These are phyloP conservation scores for Globisporangium acanthophoron DNA, from an alignment of 352 stramenopile genomes.

Conservation along the genomic window DNA sequence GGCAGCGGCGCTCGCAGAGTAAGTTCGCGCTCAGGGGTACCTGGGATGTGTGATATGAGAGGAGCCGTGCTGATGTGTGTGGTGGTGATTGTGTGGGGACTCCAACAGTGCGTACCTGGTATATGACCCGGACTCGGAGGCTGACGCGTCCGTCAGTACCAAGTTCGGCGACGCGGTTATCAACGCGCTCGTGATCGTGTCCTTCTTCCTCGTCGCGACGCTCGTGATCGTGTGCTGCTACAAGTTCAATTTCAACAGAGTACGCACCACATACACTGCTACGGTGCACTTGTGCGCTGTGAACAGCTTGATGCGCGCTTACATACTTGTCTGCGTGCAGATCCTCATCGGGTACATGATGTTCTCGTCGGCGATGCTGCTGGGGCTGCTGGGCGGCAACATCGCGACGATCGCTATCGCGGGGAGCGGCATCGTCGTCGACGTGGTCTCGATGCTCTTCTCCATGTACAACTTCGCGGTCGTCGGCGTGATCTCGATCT, in stretches of 20 bases:
- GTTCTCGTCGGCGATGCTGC: slow-evolving; percentile 82
- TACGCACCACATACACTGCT: slow-evolving; percentile 14
- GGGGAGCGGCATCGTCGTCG: slow-evolving; percentile 53
- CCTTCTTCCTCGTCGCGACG: slow-evolving; percentile 85
- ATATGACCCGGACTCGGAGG: slow-evolving; percentile 57
- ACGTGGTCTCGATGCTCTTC: slow-evolving; percentile 63
- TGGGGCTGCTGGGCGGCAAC: slow-evolving; percentile 83
- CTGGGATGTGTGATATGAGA: background rate
- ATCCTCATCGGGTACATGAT: slow-evolving; percentile 88
- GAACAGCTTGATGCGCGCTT: background rate
- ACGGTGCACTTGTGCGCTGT: background rate
- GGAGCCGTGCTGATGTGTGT: background rate
- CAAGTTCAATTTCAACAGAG: slow-evolving; percentile 86
- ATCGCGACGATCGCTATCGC: slow-evolving; percentile 70
- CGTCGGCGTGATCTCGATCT: slow-evolving; percentile 85
- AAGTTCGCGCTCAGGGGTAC: slow-evolving; percentile 1
- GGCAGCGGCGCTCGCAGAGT: slow-evolving; percentile 68
- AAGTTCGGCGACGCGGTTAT: slow-evolving; percentile 74
- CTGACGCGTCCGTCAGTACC: slow-evolving; percentile 45
- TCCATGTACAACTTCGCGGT: slow-evolving; percentile 92
- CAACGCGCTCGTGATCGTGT: slow-evolving; percentile 88
- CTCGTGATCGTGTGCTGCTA: slow-evolving; percentile 90
- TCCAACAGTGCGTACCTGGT: slow-evolving; percentile 66
- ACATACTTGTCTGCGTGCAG: slow-evolving; percentile 16
- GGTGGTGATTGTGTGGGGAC: background rate